Evolutionary conservation across 2,329 filamentous ascomycete genomes (phyloP), one percentile per base, ranked within the genome.

Genomic region (Stemphylium vesicarium): DNA sequence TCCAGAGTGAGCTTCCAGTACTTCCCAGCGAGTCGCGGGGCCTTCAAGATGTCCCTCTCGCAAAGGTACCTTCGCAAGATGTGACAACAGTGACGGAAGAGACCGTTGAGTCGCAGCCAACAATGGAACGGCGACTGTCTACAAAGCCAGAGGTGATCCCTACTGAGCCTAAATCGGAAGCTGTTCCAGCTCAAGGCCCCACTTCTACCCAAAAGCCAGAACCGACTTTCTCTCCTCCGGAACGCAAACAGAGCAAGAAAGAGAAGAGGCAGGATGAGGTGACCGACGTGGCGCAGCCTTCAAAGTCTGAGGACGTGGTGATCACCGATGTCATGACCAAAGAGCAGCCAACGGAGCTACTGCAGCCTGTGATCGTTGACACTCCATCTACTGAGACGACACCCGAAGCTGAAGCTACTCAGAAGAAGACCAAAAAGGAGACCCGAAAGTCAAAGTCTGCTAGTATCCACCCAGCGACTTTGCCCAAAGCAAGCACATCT

Each of bases 241-340:
- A 57, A 12, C 64, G 51, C 20, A 65, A 65, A 45, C 63, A 64
- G 44, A 72, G 64, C 53, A 71, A 74, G 53, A 70, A 69, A 37
- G 67, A 68, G 29, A 69, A 69, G 33, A 68, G 70, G 38, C 59
- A 56, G 18, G 44, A 18, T 7, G 2, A 29, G n/a, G 36, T 36
- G 20, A 42, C 50, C 15, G 44, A 62, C 11, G 29, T 39, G 39
- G 22, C 24, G 15, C 51, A 53, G 26, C 44, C 49, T 13, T 50
- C 57, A 18, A 53, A 42, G 16, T n/a, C 20, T n/a, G 51, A 56
- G 36, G 50, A 29, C 10, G 26, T 43, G 6, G 39, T 40, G 10
- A 35, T 46, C 12, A 12, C 20, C 4, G 37, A 50, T 13, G 18
- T 26, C 2, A 33, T 32, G 10, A 18, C 37, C n/a, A 16, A 16